These are phyloP conservation scores for Calonectria crousiana DNA, from an alignment of 2,329 filamentous ascomycete genomes.

Conservation along the genomic window DNA sequence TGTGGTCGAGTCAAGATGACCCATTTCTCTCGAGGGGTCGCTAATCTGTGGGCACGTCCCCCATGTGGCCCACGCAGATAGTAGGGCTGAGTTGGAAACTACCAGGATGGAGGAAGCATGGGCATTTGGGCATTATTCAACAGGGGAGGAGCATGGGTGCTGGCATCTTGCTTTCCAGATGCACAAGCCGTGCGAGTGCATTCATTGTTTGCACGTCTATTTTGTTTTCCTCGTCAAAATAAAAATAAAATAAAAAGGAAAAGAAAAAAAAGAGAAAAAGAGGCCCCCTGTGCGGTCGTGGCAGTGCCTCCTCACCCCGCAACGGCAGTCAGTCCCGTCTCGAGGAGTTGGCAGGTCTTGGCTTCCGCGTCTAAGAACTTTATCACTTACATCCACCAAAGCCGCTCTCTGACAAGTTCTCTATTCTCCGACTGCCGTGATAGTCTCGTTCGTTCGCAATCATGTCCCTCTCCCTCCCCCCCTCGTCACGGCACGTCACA, in stretches of 20 bases:
- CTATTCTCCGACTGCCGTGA: neutral
- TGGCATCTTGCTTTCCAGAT: neutral
- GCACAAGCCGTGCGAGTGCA: neutral
- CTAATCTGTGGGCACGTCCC: constrained; percentile 6
- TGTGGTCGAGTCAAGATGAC: neutral
- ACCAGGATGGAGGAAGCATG: neutral
- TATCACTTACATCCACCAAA: neutral
- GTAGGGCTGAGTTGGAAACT: constrained; percentile 6
- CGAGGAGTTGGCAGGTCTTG: neutral
- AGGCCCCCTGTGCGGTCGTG: neutral
- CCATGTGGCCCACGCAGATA: neutral
- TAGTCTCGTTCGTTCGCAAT: neutral
- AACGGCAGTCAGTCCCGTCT: neutral
- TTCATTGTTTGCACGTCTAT: neutral
- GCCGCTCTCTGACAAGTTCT: neutral
- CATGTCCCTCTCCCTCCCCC: neutral
- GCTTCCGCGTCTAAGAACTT: neutral
- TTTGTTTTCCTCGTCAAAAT: neutral
- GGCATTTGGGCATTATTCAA: neutral
- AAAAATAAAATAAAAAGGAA: too few relatives aligned
- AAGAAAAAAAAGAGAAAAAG: neutral
- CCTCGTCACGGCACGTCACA: neutral
- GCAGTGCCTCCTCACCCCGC: neutral
- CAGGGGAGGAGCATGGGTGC: neutral
- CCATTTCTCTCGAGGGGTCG: neutral